phyloP scores from a whole-genome alignment of 1,284 basidiomycete species.

The Heterobasidion annosum region DNA sequence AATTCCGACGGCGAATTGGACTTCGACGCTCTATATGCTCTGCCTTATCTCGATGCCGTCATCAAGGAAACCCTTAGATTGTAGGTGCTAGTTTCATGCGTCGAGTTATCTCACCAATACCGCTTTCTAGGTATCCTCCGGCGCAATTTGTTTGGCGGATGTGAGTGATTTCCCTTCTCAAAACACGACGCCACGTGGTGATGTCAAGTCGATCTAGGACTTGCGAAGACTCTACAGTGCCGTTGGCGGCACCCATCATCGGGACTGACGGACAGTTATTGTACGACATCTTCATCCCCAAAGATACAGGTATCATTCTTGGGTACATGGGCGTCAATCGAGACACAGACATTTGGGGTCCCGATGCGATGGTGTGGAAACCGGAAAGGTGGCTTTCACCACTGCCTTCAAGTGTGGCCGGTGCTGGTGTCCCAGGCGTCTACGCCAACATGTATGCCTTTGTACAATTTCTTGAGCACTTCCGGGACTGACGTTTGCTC shows the following conservation, averaged over 20 bases:
- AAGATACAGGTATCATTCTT: slow-evolving; percentile 29
- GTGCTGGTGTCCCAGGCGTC: neutral
- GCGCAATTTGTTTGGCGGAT: neutral
- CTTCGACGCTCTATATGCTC: neutral
- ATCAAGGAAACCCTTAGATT: slow-evolving; percentile 17
- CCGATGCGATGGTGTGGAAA: slow-evolving; percentile 32
- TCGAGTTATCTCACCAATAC: neutral
- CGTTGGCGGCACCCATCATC: neutral
- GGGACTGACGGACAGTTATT: neutral
- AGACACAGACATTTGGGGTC: slow-evolving; percentile 29
- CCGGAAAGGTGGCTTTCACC: slow-evolving; percentile 25
- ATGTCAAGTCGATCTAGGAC: neutral
- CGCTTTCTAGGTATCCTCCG: slow-evolving; percentile 4
- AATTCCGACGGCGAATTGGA: slow-evolving; percentile 5
- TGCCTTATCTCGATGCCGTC: slow-evolving; percentile 12
- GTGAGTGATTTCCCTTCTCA: neutral
- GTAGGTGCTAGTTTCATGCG: slow-evolving; percentile 7
- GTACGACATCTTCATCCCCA: slow-evolving; percentile 17
- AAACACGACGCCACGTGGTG: neutral
- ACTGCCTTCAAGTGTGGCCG: neutral
- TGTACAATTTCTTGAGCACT: neutral
- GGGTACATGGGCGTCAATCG: slow-evolving; percentile 29
- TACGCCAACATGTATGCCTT: neutral
- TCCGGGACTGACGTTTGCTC: neutral
- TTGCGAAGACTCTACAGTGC: neutral